Percentiles rank a stretch among this genome's conserved stretches.
These are phyloP conservation scores for Penicillium polonicum DNA, from an alignment of 2,329 filamentous ascomycete species.

Conservation along the genomic window DNA sequence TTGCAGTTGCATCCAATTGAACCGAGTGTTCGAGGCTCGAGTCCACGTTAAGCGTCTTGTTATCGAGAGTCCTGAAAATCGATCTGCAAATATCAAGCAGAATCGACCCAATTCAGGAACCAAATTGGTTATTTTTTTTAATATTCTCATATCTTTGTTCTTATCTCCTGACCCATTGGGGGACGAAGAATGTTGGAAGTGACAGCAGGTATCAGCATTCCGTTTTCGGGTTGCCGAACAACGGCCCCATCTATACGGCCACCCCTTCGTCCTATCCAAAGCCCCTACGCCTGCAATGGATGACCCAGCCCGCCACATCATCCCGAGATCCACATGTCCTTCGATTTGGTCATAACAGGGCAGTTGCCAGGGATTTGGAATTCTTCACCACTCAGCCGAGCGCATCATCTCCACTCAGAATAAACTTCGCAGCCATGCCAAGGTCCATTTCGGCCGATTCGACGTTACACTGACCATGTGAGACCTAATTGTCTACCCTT, in stretches of 20 bases:
- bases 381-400: slow-evolving; percentile 12
- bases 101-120: neutral
- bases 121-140: neutral
- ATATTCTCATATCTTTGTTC: neutral
- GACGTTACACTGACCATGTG: slow-evolving; percentile 22
- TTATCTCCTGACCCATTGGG: neutral
- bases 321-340: slow-evolving; percentile 1
- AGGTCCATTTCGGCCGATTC: slow-evolving; percentile 10
- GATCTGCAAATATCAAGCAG: neutral
- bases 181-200: slow-evolving; percentile 7
- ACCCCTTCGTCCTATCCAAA: neutral
- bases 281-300: slow-evolving; percentile 7
- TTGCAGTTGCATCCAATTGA: slow-evolving; percentile 26
- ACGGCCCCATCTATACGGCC: slow-evolving; percentile 12
- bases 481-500: slow-evolving; percentile 6
- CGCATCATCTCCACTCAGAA: slow-evolving; percentile 5
- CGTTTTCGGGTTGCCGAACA: slow-evolving; percentile 22
- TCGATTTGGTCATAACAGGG: slow-evolving; percentile 3
- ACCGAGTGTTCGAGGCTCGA: neutral
- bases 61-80: neutral
- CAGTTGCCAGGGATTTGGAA: slow-evolving; percentile 11
- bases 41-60: slow-evolving; percentile 2
- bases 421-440: slow-evolving; percentile 7
- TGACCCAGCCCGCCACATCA: slow-evolving; percentile 5
- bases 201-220: slow-evolving; percentile 14